phyloP scores from a whole-genome alignment of 768 basidiomycete species.

The Royoungia palumana region DNA sequence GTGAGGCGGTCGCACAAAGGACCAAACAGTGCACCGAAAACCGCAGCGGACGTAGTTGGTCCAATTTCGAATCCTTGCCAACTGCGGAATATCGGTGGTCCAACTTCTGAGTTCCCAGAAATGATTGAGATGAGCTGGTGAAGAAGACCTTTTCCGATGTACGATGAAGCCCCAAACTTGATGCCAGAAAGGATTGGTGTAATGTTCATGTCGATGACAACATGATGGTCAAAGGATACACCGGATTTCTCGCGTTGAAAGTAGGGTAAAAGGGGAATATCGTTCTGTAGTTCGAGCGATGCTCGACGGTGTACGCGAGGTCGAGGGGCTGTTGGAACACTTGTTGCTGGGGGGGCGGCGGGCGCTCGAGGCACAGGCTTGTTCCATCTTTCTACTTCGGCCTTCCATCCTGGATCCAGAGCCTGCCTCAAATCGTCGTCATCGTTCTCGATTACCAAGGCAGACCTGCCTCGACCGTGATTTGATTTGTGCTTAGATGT shows the following conservation, averaged over 20 bases:
- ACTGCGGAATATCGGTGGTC: slow-evolving; percentile 30
- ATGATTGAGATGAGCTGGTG: slow-evolving; percentile 49
- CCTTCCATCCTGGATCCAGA: slow-evolving; percentile 38
- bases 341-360: slow-evolving; percentile 1
- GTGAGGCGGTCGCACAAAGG: slow-evolving; percentile 44
- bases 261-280: slow-evolving; percentile 13
- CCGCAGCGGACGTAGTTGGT: slow-evolving; percentile 38
- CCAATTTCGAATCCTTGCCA: slow-evolving; percentile 43
- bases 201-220: slow-evolving; percentile 52
- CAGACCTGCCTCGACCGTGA: slow-evolving; percentile 11
- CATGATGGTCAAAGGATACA: slow-evolving; percentile 12
- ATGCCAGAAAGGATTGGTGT: slow-evolving; percentile 47
- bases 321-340: slow-evolving; percentile 4
- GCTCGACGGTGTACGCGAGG: slow-evolving; percentile 15
- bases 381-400: slow-evolving; percentile 33
- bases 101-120: slow-evolving; percentile 23
- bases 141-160: slow-evolving; percentile 59
- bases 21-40: slow-evolving; percentile 46
- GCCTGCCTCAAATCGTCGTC: slow-evolving; percentile 42
- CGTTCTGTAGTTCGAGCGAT: slow-evolving; percentile 8
- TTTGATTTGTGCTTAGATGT: slow-evolving; percentile 24
- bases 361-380: slow-evolving; percentile 15
- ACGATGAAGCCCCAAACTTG: slow-evolving; percentile 49
- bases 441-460: slow-evolving; percentile 43
- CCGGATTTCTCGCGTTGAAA: slow-evolving; percentile 11